Percentiles rank a stretch among this genome's conserved stretches.
Evolutionary conservation across 176 grass and related monocot genomes (phyloP).

Genomic region (Phoenix dactylifera): DNA sequence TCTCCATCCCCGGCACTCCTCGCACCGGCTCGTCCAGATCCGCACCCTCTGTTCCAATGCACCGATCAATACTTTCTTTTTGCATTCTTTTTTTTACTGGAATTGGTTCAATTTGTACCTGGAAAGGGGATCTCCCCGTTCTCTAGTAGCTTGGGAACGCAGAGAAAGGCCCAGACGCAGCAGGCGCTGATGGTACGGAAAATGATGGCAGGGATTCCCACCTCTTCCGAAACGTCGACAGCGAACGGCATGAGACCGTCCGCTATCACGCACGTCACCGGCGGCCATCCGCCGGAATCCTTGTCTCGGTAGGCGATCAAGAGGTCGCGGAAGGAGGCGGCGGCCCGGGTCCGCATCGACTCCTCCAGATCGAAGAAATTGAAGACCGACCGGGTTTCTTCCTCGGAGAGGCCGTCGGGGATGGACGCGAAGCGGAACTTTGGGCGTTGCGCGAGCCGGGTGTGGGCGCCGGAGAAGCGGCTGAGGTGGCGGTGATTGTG

Average conservation of each 20-base stretch:
- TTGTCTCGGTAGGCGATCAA: not conserved
- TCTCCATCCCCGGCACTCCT: conserved; percentile 23
- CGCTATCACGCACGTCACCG: conserved; percentile 37
- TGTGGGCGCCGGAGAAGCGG: not conserved
- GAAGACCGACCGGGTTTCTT: conserved; percentile 22
- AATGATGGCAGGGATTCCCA: conserved; percentile 32
- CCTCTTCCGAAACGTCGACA: conserved; percentile 28
- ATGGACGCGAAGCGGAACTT: conserved; percentile 38
- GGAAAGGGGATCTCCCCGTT: conserved; percentile 10
- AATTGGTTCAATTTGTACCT: not conserved
- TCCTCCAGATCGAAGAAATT: conserved; percentile 7
- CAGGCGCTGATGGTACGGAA: conserved; percentile 37
- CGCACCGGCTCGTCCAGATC: conserved; percentile 23
- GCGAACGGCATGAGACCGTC: conserved; percentile 22
- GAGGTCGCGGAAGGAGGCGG: conserved; percentile 12
- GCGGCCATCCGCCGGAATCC: conserved; percentile 12
- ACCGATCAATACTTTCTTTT: too few relatives aligned
- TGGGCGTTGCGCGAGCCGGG: not conserved
- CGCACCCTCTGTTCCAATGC: not conserved
- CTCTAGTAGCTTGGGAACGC: conserved; percentile 9
- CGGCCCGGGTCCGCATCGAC: conserved; percentile 5
- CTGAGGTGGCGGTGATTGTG: conserved; percentile 27
- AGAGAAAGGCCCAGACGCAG: conserved; percentile 18
- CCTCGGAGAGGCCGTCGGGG: conserved; percentile 41
- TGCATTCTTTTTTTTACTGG: too few relatives aligned